Evolutionary conservation across 495 filamentous ascomycete genomes (phyloP), one percentile per base, ranked within the genome.

Genomic region (Cercophora sp.): DNA sequence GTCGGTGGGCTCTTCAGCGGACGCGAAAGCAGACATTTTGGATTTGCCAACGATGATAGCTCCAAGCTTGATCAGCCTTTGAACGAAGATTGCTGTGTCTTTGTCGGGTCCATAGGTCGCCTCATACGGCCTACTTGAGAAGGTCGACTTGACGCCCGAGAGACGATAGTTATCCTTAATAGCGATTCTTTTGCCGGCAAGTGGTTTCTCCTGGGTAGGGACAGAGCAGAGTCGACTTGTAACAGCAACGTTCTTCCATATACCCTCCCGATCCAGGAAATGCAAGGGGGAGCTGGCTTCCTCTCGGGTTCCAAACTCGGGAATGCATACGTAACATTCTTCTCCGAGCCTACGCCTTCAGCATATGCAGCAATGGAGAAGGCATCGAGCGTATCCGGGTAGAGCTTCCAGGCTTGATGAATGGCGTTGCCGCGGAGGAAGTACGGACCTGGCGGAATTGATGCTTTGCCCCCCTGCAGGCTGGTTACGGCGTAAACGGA

Each of bases 391-490:
- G 20, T 8, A 24, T 48, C 45, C 5, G 20, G 18, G 27, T 48
- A 48, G 29, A 48, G 45, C 18, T 48, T 48, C 45, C 27, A 48
- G 23, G 45, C 45, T 20, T 48, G 45, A 18, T 48, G 45, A 15
- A 48, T 48, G 3, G 45, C 11, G 18, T 48, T 48, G 6, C 45
- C 27, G 25, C n/a, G 45, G 29, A 48, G 20, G 45, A 48, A 48
- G 45, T 48, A 34, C n/a, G 45, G 45, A n/a, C 45, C 45, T 13
- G 15, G 39, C 5, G 39, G 39, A 11, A 42, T 18, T 3, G 39
- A 42, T 36, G 32, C 32, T 36, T 36, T 10, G 3, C 32, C 32
- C 9, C 32, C 32, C 32, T 36, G 32, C 3, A 36, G 32, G 9
- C 32, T 11, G 3, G 32, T 36, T 36, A 36, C 32, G 3, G 32